Conservation (phyloP, 2,329 filamentous ascomycete species). For the Penicillium sumatraense region DNA sequence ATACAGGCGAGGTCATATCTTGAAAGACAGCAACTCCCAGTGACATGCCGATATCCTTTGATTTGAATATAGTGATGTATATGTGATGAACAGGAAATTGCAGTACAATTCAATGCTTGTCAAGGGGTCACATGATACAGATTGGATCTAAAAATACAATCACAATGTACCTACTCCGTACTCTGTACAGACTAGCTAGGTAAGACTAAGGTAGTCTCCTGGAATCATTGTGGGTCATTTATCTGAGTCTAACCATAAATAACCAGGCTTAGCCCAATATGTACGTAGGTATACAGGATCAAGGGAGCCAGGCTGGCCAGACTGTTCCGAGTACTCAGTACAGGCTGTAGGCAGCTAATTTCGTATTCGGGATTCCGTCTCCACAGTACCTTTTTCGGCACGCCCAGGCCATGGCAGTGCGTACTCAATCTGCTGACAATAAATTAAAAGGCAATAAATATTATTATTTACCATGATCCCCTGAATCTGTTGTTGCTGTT, state of each 20-base stretch:
- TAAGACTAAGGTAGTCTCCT: too few relatives aligned
- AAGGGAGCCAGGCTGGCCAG: not conserved
- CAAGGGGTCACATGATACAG: not conserved
- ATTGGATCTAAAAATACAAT: too few relatives aligned
- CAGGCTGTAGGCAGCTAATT: conserved; percentile 8
- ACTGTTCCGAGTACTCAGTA: too few relatives aligned
- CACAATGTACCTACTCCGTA: too few relatives aligned
- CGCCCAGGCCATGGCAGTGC: conserved; percentile 1
- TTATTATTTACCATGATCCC: not conserved
- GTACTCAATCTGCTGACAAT: conserved; percentile 4
- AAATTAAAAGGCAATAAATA: too few relatives aligned
- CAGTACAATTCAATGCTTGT: too few relatives aligned
- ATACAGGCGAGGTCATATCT: too few relatives aligned
- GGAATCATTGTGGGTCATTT: not conserved
- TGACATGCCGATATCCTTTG: too few relatives aligned
- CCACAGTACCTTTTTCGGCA: not conserved
- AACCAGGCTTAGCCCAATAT: not conserved
- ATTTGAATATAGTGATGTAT: too few relatives aligned
- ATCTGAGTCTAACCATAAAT: not conserved
- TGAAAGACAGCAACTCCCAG: too few relatives aligned
- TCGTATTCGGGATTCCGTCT: not conserved
- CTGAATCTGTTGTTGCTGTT: not conserved
- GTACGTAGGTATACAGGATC: not conserved
- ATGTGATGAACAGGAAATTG: too few relatives aligned
- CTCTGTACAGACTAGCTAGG: too few relatives aligned